These are phyloP conservation scores for Dipteronia dyeriana DNA, from an alignment of 345 rosid species.

Conservation along the genomic window DNA sequence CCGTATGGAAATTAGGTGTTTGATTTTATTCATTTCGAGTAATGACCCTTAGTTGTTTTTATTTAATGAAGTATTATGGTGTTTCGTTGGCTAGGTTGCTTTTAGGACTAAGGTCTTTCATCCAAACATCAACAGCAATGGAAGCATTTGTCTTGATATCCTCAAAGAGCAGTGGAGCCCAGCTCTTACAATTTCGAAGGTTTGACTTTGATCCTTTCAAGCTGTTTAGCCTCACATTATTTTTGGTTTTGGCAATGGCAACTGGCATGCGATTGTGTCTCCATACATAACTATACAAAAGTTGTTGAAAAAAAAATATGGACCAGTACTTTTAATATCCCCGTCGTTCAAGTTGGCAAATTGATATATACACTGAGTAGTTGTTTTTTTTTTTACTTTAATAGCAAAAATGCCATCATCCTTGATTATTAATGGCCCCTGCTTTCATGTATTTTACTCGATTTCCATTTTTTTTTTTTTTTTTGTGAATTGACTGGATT, in stretches of 20 bases:
- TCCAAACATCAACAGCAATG: constrained; percentile 49
- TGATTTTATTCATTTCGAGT: neutral
- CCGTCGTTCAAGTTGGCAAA: too few relatives aligned
- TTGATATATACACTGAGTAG: too few relatives aligned
- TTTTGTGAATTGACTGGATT: too few relatives aligned
- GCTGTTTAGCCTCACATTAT: neutral
- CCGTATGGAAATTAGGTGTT: neutral
- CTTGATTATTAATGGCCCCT: too few relatives aligned
- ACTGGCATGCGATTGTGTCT: neutral
- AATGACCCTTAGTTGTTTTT: neutral
- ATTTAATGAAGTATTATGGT: too few relatives aligned
- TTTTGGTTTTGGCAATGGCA: neutral
- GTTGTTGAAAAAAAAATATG: neutral
- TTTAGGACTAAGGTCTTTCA: constrained; percentile 46
- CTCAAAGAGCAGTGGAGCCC: constrained; percentile 57
- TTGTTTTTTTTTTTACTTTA: too few relatives aligned
- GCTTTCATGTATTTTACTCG: too few relatives aligned
- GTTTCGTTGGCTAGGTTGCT: constrained; percentile 30
- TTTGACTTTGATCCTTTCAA: neutral
- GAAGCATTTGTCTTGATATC: constrained; percentile 49
- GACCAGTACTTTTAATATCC: too few relatives aligned
- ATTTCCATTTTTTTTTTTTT: too few relatives aligned
- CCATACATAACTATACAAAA: neutral
- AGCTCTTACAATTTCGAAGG: constrained; percentile 54
- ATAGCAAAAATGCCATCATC: too few relatives aligned